These are phyloP conservation scores for Lodderomyces orthopsilosis DNA, from an alignment of 1,139 yeast species.

Conservation along the genomic window DNA sequence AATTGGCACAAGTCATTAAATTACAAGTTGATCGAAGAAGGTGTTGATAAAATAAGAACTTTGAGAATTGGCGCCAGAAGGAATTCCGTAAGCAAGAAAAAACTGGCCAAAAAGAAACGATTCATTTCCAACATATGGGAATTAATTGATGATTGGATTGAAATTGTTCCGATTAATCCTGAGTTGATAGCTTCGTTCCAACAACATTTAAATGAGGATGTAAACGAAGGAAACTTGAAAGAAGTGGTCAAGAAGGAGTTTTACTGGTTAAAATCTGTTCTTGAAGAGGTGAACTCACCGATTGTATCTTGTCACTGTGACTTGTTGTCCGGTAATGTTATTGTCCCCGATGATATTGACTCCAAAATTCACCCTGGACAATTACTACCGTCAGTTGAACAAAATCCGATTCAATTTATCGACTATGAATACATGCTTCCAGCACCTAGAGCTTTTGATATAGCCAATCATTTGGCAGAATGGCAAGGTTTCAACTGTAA, in stretches of 20 bases:
- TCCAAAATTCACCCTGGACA: background rate
- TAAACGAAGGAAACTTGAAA: constrained; percentile 31
- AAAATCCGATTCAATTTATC: constrained; percentile 60
- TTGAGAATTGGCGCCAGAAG: constrained; percentile 18
- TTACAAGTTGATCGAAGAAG: constrained; percentile 46
- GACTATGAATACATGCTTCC: constrained; percentile 82
- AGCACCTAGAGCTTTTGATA: constrained; percentile 78
- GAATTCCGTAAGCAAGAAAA: constrained; percentile 15
- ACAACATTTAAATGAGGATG: constrained; percentile 26
- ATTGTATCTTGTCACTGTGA: constrained; percentile 70
- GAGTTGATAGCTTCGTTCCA: constrained; percentile 43
- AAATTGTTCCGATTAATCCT: constrained; percentile 51
- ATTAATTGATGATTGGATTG: constrained; percentile 60
- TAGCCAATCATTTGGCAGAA: constrained; percentile 83
- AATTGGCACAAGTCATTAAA: constrained; percentile 62
- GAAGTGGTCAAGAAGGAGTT: constrained; percentile 49
- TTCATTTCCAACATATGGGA: constrained; percentile 55
- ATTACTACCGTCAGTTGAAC: constrained; percentile 25
- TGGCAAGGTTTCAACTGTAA: constrained; percentile 86
- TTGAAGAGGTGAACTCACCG: constrained; percentile 47
- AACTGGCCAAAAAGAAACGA: constrained; percentile 22
- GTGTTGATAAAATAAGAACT: constrained; percentile 44
- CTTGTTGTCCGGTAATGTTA: constrained; percentile 67
- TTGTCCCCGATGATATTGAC: constrained; percentile 47
- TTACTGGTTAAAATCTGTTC: constrained; percentile 46